These are phyloP conservation scores for Penstemon davidsonii DNA, from an alignment of 257 asterid genomes.

Conservation along the genomic window DNA sequence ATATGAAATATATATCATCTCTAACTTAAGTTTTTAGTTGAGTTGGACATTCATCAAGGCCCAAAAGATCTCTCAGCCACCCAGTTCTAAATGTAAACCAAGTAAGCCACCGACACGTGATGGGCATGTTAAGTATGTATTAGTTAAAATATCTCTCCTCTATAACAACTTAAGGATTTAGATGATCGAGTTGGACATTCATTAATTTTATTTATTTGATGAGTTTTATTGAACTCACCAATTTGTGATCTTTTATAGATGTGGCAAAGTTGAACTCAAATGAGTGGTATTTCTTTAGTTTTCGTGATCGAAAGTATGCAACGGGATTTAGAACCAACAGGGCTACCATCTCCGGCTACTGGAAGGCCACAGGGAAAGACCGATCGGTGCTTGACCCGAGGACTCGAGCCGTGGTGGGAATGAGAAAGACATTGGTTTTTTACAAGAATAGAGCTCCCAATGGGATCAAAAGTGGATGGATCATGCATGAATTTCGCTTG, in stretches of 20 bases:
- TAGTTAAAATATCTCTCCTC: no score
- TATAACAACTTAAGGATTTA: no score
- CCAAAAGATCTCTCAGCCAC: no score
- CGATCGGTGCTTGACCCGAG: constrained; percentile 46
- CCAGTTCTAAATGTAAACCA: no score
- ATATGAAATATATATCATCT: no score
- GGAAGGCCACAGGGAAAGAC: constrained; percentile 47
- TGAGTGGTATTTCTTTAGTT: constrained; percentile 29
- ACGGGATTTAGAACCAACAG: constrained; percentile 26
- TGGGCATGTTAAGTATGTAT: no score
- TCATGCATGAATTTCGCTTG: constrained; percentile 88
- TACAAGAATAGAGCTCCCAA: constrained; percentile 91
- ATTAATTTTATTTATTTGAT: no score
- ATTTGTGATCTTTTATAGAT: constrained; percentile 35
- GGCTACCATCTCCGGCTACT: constrained; percentile 24
- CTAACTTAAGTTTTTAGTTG: no score
- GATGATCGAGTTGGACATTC: no score
- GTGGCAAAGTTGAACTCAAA: constrained; percentile 71
- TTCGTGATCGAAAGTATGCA: constrained; percentile 25
- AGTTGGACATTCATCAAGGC: no score
- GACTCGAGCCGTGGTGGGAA: constrained; percentile 63
- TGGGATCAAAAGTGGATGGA: constrained; percentile 85
- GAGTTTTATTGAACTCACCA: no score
- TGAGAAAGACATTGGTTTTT: constrained; percentile 91
- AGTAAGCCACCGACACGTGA: no score